Percentiles rank a stretch among this genome's conserved stretches.
These are phyloP conservation scores for Trypanosoma rangeli DNA, from an alignment of 208 protist genomes.

Conservation along the genomic window DNA sequence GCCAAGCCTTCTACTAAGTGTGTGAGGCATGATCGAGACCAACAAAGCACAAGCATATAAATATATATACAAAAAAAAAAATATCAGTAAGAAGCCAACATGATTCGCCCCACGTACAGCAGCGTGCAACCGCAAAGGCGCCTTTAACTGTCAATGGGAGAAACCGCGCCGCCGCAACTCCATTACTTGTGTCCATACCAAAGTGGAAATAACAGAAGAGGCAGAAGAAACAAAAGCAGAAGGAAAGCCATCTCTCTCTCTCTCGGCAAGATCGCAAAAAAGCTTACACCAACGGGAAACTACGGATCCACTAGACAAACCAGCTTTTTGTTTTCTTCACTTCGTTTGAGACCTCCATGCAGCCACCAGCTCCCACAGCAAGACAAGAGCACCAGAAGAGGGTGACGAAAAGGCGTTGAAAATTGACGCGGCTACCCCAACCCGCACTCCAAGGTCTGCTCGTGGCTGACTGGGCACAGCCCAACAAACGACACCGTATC, in stretches of 20 bases:
- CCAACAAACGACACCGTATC: not conserved
- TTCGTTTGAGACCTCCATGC: not conserved
- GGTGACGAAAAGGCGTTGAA: not conserved
- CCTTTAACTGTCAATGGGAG: not conserved
- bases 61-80: slow-evolving; percentile 29
- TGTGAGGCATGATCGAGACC: not conserved
- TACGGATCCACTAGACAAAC: not conserved
- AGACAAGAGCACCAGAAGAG: not conserved
- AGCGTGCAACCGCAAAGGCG: not conserved
- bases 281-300: not conserved
- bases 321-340: too few relatives aligned
- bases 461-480: not conserved
- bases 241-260: not conserved
- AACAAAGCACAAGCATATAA: not conserved
- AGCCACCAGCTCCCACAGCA: too few relatives aligned
- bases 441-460: not conserved
- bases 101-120: not conserved
- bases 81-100: not conserved
- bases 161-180: not conserved
- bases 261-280: not conserved
- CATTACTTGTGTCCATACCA: not conserved
- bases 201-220: not conserved
- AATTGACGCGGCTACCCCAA: not conserved
- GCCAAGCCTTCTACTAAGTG: not conserved
- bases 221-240: not conserved